A percentile compares a stretch with the other conserved stretches of the same genome.
phyloP scores from a whole-genome alignment of 495 filamentous ascomycete species.

The Penicillium pancosmium region DNA sequence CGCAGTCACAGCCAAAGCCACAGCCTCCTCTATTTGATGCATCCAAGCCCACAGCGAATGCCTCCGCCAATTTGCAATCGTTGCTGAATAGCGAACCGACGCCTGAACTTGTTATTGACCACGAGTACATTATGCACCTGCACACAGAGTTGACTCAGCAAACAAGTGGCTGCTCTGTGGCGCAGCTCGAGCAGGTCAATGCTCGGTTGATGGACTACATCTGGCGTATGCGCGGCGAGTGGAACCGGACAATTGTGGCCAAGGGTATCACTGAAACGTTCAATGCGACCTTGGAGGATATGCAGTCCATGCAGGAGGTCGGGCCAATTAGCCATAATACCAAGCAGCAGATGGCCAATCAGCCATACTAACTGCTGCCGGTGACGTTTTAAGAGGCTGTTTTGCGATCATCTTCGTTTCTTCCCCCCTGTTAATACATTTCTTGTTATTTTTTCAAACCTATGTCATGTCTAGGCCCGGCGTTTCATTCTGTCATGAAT shows the following conservation, averaged over 20 bases:
- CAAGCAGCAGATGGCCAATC: constrained; percentile 35
- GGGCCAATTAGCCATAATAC: constrained; percentile 45
- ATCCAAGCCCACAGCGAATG: constrained; percentile 29
- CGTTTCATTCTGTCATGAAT: not conserved
- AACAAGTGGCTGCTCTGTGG: constrained; percentile 80
- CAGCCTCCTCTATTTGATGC: constrained; percentile 53
- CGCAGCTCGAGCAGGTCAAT: constrained; percentile 93
- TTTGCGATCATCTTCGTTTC: not conserved
- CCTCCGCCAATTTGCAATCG: constrained; percentile 41
- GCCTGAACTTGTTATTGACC: constrained; percentile 58
- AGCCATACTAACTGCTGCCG: constrained; percentile 23
- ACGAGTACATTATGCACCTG: constrained; percentile 54
- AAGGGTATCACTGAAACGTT: constrained; percentile 64
- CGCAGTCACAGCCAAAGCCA: constrained; percentile 36
- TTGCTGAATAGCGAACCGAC: constrained; percentile 48
- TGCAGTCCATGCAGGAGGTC: constrained; percentile 67
- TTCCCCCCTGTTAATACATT: not conserved
- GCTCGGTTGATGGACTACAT: constrained; percentile 87
- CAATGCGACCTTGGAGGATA: constrained; percentile 79
- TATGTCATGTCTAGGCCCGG: not conserved
- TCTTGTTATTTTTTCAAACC: not conserved
- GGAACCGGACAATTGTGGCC: constrained; percentile 76
- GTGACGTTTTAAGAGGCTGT: not conserved
- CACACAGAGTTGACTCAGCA: constrained; percentile 60
- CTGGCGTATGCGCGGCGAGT: constrained; percentile 76